Base-by-base conservation (phyloP, 805 yeast species). In the Saturnispora mendoncae region DNA sequence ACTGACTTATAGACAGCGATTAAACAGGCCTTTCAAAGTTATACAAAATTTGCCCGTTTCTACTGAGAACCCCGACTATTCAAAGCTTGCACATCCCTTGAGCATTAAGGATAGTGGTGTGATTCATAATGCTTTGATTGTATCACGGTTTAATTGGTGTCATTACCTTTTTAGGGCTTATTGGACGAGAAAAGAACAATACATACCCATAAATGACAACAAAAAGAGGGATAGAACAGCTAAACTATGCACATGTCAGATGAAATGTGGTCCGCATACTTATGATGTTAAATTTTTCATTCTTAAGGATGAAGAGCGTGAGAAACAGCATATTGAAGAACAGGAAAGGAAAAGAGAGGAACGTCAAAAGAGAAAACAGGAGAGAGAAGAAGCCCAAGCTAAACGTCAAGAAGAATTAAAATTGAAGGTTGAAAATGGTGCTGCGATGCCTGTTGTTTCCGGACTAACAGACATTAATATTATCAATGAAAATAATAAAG, bases 251-350 rank as follows among this genome's bases (percentile, higher is more conserved):
- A 96, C 88, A 50, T 77, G 88, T 46, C 62, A 66, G 2, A 61
- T 87, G 62, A 66, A 68, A 9, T 68, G 82, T 18, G 97, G 97
- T 0, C 95, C 96, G 0, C 98, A 90, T 60, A 60, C 66, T 0
- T 85, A 85, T 61, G 85, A 79, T 30, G 71, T 82, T 2, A 66
- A 94, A 46, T 60, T 92, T 25, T 92, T 84, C 60, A 79, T 86
- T n/a, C 73, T 86, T 39, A 84, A 84, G 52, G 95, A 87, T 52
- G 94, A 85, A 30, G 73, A 76, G 30, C 67, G 72, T 19, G 85
- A 79, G 47, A 67, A 62, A 49, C 57, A 65, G 26, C 40, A 65
- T 43, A 51, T 49, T 18, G 61, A 53, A 33, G 64, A 61, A 30
- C 27, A 49, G 9, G 59, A 62, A 48, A 47, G 55, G 32, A 53